Evolutionary conservation across 306 rosid species (phyloP).

Genomic region (Rosa rugosa): DNA sequence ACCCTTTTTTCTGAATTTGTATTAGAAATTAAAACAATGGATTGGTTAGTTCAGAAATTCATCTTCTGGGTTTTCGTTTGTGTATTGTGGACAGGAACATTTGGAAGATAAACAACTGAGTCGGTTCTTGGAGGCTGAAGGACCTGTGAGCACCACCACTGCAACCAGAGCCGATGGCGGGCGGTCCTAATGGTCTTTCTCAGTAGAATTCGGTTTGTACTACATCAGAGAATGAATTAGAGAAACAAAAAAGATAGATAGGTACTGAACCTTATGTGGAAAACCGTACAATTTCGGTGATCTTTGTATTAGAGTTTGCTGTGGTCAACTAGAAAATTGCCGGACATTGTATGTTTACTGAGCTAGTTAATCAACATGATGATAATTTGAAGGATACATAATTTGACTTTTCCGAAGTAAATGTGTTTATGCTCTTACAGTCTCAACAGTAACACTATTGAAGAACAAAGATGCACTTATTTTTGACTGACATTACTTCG

Average conservation of each 20-base stretch:
- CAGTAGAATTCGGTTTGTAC: not conserved
- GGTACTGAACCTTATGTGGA: not conserved
- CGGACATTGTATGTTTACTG: not conserved
- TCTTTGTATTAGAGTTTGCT: not conserved
- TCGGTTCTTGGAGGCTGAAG: constrained; percentile 72
- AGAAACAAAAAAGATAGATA: not conserved
- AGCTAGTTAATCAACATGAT: not conserved
- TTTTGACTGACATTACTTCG: not conserved
- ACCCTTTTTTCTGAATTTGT: not conserved
- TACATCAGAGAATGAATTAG: not conserved
- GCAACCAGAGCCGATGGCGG: not conserved
- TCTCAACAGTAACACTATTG: not conserved
- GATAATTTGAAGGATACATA: not conserved
- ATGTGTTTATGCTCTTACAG: not conserved
- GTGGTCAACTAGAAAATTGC: not conserved
- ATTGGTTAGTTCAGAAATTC: not conserved
- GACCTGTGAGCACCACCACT: constrained; percentile 3
- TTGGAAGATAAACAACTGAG: constrained; percentile 69
- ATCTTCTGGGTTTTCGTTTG: not conserved
- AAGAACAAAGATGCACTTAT: not conserved
- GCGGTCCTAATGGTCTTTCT: not conserved
- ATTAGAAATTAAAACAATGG: not conserved
- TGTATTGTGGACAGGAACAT: constrained; percentile 48
- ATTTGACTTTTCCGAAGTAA: not conserved
- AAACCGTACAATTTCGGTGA: not conserved